Conservation (phyloP, 768 basidiomycete genomes). For the Hericium rajendrae region DNA sequence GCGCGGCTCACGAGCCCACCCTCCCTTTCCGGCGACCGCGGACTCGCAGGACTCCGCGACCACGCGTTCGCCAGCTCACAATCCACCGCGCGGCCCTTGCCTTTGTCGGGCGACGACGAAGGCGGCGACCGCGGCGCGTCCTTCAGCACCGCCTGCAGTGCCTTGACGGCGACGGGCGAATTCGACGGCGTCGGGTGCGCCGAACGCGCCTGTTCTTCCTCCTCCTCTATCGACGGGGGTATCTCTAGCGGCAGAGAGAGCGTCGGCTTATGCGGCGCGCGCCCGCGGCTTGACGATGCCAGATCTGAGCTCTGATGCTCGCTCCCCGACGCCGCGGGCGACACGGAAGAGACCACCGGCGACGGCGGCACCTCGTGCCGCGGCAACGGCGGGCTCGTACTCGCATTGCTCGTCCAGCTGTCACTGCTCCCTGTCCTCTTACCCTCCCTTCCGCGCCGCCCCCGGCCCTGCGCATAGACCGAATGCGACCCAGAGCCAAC, state of each 20-base stretch:
- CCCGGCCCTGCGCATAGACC: slow-evolving; percentile 8
- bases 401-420: slow-evolving; percentile 7
- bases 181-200: slow-evolving; percentile 53
- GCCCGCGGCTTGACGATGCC: not conserved
- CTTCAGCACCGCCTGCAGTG: not conserved
- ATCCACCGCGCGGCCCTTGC: slow-evolving; percentile 9
- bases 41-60: slow-evolving; percentile 21
- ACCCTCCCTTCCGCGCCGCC: slow-evolving; percentile 3
- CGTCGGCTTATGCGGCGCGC: not conserved
- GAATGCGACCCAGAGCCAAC: slow-evolving; percentile 10
- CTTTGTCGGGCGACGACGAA: not conserved
- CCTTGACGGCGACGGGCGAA: slow-evolving; percentile 34
- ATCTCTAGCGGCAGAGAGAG: not conserved
- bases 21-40: not conserved
- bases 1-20: slow-evolving; percentile 49
- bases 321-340: not conserved
- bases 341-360: not conserved
- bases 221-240: not conserved
- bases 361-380: not conserved
- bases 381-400: slow-evolving; percentile 2
- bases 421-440: slow-evolving; percentile 3
- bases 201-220: slow-evolving; percentile 16
- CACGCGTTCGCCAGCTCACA: slow-evolving; percentile 17
- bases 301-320: not conserved
- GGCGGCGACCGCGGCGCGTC: not conserved